phyloP scores from a whole-genome alignment of 225 moss, liverwort and hornwort genomes.

The Marchantia paleacea region DNA sequence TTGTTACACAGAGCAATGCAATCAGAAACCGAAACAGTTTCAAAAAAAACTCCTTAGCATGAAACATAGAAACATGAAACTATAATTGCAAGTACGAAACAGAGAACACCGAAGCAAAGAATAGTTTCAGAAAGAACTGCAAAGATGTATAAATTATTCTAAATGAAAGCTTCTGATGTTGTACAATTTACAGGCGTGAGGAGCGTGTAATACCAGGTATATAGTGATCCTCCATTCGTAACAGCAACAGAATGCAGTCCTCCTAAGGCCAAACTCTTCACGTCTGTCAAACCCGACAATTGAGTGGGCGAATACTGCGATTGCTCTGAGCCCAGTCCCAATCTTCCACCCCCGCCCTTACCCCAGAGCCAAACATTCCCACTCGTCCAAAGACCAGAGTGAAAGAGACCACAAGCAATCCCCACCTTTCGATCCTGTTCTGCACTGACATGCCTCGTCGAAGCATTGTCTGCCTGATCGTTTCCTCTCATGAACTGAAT shows the following conservation, averaged over 20 bases:
- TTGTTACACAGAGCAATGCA: neutral
- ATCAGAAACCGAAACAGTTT: neutral
- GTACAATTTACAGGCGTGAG: neutral
- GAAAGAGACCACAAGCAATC: constrained; percentile 77
- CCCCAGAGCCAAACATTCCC: constrained; percentile 88
- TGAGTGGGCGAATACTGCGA: constrained; percentile 54
- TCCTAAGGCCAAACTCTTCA: constrained; percentile 64
- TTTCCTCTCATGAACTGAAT: neutral
- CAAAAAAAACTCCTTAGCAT: neutral
- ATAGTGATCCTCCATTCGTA: constrained; percentile 56
- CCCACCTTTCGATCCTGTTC: constrained; percentile 31
- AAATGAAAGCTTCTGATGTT: neutral
- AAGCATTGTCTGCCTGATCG: constrained; percentile 11
- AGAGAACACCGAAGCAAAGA: neutral
- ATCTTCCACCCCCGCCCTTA: constrained; percentile 78
- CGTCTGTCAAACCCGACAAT: constrained; percentile 41
- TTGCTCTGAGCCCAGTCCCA: constrained; percentile 70
- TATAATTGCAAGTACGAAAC: too few relatives aligned
- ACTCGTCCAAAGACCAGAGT: constrained; percentile 69
- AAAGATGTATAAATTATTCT: neutral
- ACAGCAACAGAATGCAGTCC: constrained; percentile 83
- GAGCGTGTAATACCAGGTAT: constrained; percentile 58
- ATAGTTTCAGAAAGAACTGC: neutral
- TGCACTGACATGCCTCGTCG: neutral
- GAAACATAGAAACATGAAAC: too few relatives aligned